A percentile compares a stretch with the other conserved stretches of the same genome.
phyloP scores from a whole-genome alignment of 306 rosid species.

The Psophocarpus tetragonolobus region DNA sequence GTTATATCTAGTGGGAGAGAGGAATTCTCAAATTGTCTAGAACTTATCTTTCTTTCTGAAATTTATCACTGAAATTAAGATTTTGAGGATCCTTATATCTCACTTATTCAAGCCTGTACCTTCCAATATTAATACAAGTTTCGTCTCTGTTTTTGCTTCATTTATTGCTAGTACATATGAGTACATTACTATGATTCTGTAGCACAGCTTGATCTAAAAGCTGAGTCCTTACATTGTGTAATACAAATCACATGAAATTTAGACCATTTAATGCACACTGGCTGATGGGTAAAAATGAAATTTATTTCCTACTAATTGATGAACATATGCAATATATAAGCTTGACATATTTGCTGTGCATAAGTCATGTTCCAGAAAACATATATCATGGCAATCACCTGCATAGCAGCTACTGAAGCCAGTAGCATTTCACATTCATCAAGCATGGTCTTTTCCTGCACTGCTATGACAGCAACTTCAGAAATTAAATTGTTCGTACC shows the following conservation, averaged over 20 bases:
- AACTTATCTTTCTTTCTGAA: background rate
- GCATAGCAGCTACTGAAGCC: constrained; percentile 77
- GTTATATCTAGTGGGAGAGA: background rate
- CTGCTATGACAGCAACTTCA: constrained; percentile 70
- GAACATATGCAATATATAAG: background rate
- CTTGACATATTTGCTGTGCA: background rate
- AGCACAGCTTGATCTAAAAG: constrained; percentile 7
- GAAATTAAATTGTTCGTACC: constrained; percentile 62
- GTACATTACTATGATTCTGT: background rate
- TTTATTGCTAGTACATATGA: background rate
- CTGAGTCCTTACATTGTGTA: background rate
- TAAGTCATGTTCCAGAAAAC: background rate
- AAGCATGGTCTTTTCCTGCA: constrained; percentile 72
- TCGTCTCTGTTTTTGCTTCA: background rate
- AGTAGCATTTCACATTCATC: constrained; percentile 65
- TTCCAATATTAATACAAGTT: background rate
- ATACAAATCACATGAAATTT: background rate
- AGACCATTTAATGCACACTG: background rate
- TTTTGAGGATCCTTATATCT: background rate
- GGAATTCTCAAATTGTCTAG: background rate
- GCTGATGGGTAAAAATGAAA: background rate
- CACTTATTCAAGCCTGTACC: background rate
- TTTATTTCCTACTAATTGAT: background rate
- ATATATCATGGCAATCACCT: constrained; percentile 52
- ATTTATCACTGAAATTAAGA: background rate